A percentile compares a stretch with the other conserved stretches of the same genome.
These are phyloP conservation scores for Pythium scleroteichum DNA, from an alignment of 352 stramenopile species.

Conservation along the genomic window DNA sequence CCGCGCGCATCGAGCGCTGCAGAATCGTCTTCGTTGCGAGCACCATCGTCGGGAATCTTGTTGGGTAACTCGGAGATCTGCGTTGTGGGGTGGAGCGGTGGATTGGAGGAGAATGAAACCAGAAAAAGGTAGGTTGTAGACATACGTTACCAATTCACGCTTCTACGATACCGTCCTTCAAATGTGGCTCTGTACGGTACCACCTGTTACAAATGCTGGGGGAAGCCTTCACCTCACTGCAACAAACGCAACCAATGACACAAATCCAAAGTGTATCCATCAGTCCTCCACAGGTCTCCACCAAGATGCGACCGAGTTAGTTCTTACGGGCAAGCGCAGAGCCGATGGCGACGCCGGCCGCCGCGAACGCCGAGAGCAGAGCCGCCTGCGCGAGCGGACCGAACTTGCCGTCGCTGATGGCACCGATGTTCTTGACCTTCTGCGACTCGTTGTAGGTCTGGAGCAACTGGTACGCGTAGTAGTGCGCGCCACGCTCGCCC, in stretches of 20 bases:
- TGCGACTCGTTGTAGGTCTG: slow-evolving; percentile 54
- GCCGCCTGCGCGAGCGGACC: slow-evolving; percentile 22
- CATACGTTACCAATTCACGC: neutral
- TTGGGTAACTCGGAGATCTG: too few species aligned
- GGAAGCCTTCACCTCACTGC: slow-evolving; percentile 2
- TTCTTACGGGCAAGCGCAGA: slow-evolving; percentile 28
- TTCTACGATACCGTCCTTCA: neutral
- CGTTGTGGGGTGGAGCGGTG: slow-evolving; percentile 1
- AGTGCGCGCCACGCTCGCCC: slow-evolving; percentile 88
- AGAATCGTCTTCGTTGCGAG: slow-evolving; percentile 23
- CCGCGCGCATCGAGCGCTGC: slow-evolving; percentile 22
- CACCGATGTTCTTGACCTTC: slow-evolving; percentile 31
- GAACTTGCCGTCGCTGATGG: slow-evolving; percentile 32
- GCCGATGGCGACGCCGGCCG: slow-evolving; percentile 29
- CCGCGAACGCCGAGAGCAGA: slow-evolving; percentile 25
- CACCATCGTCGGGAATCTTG: slow-evolving; percentile 15
- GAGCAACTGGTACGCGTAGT: slow-evolving; percentile 81
- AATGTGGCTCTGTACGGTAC: slow-evolving; percentile 28
- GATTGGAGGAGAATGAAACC: neutral
- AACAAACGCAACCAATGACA: slow-evolving; percentile 22
- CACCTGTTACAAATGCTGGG: slow-evolving; percentile 26
- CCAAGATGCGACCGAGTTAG: slow-evolving; percentile 3
- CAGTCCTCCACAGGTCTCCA: slow-evolving; percentile 14
- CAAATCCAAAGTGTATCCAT: slow-evolving; percentile 28
- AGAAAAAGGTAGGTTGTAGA: slow-evolving; percentile 13